phyloP scores from a whole-genome alignment of 192 early-diverging fungal genomes.

The Mortierella hygrophila region DNA sequence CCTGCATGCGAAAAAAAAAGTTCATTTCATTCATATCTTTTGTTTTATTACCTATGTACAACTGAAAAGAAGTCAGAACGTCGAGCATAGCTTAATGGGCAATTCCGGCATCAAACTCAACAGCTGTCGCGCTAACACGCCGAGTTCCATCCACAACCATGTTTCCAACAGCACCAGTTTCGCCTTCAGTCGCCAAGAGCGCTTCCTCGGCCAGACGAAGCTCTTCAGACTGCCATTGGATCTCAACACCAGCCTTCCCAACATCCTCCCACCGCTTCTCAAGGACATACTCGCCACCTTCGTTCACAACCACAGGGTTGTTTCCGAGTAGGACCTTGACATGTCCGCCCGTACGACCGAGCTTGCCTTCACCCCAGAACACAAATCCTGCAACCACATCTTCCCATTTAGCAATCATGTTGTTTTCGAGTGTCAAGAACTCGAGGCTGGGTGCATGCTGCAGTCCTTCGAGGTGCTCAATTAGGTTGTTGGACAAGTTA shows the following conservation, averaged over 20 bases:
- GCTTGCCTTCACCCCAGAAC: slow-evolving; percentile 52
- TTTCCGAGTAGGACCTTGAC: slow-evolving; percentile 37
- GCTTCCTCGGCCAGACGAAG: slow-evolving; percentile 20
- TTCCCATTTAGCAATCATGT: slow-evolving; percentile 50
- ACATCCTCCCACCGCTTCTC: slow-evolving; percentile 55
- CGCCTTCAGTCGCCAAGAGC: neutral
- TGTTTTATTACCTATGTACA: neutral
- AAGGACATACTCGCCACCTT: slow-evolving; percentile 51
- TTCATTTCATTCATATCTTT: no score
- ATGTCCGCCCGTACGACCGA: slow-evolving; percentile 29
- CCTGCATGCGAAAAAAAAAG: no score
- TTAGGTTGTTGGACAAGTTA: slow-evolving; percentile 48
- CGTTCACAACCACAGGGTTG: slow-evolving; percentile 47
- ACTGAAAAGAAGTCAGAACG: neutral
- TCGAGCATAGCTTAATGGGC: neutral
- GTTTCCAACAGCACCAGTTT: neutral
- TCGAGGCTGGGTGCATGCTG: slow-evolving; percentile 48
- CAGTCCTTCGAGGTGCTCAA: slow-evolving; percentile 48
- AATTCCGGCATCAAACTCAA: slow-evolving; percentile 32
- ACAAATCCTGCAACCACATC: slow-evolving; percentile 53
- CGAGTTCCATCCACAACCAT: slow-evolving; percentile 26
- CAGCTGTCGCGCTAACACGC: slow-evolving; percentile 37
- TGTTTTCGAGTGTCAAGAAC: slow-evolving; percentile 35
- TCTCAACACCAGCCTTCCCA: slow-evolving; percentile 37
- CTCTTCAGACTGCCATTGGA: slow-evolving; percentile 47